Evolutionary conservation across 2,329 filamentous ascomycete genomes (phyloP).

Genomic region (Coniochaeta sp.): DNA sequence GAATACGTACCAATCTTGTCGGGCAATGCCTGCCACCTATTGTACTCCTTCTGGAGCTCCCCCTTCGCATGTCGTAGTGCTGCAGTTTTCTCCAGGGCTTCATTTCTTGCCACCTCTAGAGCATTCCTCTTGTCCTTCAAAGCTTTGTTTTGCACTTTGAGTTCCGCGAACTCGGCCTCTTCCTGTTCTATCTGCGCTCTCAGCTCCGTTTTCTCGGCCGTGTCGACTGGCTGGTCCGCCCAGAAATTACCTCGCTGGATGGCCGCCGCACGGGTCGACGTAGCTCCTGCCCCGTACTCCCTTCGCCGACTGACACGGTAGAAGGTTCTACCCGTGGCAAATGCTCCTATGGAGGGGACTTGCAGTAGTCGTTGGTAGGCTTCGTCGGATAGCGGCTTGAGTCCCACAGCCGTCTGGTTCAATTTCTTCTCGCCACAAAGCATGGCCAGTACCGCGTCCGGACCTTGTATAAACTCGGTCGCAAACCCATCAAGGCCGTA

Average conservation of each 20-base stretch:
- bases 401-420: constrained; percentile 60
- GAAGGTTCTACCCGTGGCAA: constrained; percentile 58
- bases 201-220: constrained; percentile 54
- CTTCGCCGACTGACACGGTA: constrained; percentile 63
- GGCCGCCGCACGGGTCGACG: constrained; percentile 59
- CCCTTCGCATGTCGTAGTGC: constrained; percentile 56
- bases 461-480: constrained; percentile 71
- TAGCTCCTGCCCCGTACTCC: constrained; percentile 73
- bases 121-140: constrained; percentile 28
- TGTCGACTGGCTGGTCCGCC: constrained; percentile 71
- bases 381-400: constrained; percentile 55
- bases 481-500: constrained; percentile 75
- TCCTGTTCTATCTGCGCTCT: constrained; percentile 43
- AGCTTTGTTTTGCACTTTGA: constrained; percentile 28
- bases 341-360: constrained; percentile 53
- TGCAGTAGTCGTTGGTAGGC: constrained; percentile 61
- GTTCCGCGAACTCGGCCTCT: constrained; percentile 22
- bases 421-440: constrained; percentile 69
- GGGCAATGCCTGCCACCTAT: constrained; percentile 60
- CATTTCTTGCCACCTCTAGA: constrained; percentile 33
- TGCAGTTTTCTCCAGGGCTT: constrained; percentile 25
- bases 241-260: constrained; percentile 61
- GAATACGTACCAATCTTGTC: constrained; percentile 57
- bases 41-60: constrained; percentile 57
- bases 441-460: constrained; percentile 78